Evolutionary conservation across 768 basidiomycete genomes (phyloP), one percentile per base, ranked within the genome.

Genomic region (Xerocomellus chrysenteron): DNA sequence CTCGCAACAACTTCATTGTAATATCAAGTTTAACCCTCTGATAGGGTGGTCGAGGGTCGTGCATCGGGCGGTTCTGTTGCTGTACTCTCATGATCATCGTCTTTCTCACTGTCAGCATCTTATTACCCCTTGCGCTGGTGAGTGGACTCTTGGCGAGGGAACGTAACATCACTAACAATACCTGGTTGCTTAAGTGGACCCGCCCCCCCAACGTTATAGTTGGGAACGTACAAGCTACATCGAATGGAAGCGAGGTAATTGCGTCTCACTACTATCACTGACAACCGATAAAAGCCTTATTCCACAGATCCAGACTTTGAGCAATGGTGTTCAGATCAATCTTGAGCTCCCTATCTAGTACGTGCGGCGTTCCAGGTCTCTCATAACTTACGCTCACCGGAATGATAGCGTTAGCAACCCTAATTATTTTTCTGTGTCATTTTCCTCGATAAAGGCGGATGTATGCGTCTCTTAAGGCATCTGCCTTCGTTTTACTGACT

Each of bases 341-440:
- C 75, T 92, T 43, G 80, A 78, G 35, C 76, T 90, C n/a, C 78
- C 83, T 61, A 84, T 91, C 60, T 77, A 80, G 88, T 90, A 62
- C 53, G 86, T 69, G 24, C 54, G 35, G 48, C 5, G 11, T 37
- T 37, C 54, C 3, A 11, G 44, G 28, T 32, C 10, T 11, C 9
- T 40, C 16, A 3, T 50, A n/a, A 26, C 37, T 48, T 41, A 2
- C 44, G 44, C 60, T 58, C n/a, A 64, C 39, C 33, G 10, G 42
- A 54, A 53, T 6, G 30, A 53, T 61, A 93, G 90, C 30, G 87
- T 92, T 52, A 75, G 75, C 66, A 94, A 94, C 64, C 92, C 91
- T 30, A 93, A 93, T 68, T 91, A 83, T 72, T 91, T 94, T 66
- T 71, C 80, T 10, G 86, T 88, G 11, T 78, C 77, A 19, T 80